phyloP scores from a whole-genome alignment of 179 eudicot genomes.

The Vitellaria paradoxa region DNA sequence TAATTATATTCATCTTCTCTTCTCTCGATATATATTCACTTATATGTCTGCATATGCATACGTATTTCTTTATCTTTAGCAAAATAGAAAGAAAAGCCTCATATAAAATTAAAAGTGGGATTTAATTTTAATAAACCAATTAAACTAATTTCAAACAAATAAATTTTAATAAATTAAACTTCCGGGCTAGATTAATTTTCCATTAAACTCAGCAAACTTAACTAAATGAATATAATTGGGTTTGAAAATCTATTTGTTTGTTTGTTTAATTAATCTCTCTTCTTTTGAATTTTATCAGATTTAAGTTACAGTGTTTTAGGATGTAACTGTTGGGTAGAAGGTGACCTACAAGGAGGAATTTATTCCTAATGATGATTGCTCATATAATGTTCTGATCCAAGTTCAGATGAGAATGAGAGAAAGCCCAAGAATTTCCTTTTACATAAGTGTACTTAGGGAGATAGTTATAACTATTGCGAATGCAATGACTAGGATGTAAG shows the following conservation, averaged over 20 bases:
- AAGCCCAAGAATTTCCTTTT: slow-evolving; percentile 55
- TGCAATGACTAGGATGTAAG: slow-evolving; percentile 44
- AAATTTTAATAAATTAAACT: no score
- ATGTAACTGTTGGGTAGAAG: slow-evolving; percentile 63
- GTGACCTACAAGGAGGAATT: slow-evolving; percentile 78
- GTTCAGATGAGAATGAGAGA: slow-evolving; percentile 46
- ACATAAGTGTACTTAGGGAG: slow-evolving; percentile 71
- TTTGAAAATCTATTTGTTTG: not conserved
- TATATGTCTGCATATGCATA: no score
- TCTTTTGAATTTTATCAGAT: slow-evolving; percentile 27
- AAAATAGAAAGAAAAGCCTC: no score
- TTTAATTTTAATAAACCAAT: no score
- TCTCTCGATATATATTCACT: no score
- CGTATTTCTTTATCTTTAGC: no score
- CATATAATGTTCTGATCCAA: slow-evolving; percentile 59
- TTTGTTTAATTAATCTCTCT: not conserved
- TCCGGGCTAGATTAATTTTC: no score
- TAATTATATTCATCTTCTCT: no score
- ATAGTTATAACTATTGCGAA: slow-evolving; percentile 59
- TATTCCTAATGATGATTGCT: slow-evolving; percentile 81
- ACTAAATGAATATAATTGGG: no score
- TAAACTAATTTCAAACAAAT: no score
- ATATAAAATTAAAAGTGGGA: not conserved
- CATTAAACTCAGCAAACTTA: no score
- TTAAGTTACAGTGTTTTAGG: slow-evolving; percentile 71